Evolutionary conservation across 352 stramenopile genomes (phyloP).

Genomic region (Pythium brachiatum): DNA sequence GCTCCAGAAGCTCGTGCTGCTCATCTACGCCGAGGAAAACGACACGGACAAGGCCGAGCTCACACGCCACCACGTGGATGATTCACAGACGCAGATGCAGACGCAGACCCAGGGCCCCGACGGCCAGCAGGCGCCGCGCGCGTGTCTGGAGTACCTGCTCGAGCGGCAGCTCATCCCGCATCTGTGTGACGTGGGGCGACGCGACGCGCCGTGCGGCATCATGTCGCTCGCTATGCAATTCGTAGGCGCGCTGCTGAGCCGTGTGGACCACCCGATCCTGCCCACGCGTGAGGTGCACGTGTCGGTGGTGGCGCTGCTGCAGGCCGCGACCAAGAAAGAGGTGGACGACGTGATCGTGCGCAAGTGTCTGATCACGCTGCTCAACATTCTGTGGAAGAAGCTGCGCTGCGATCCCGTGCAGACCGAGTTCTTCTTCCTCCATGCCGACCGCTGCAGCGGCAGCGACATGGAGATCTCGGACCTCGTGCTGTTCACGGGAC

Average conservation of each 20-base stretch:
- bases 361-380: conserved; percentile 78
- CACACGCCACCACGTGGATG: conserved; percentile 29
- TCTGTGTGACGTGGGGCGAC: conserved; percentile 66
- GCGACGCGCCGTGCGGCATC: conserved; percentile 74
- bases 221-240: conserved; percentile 87
- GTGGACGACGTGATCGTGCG: conserved; percentile 81
- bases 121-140: conserved; percentile 31
- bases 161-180: conserved; percentile 82
- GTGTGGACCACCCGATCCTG: conserved; percentile 81
- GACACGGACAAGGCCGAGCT: conserved; percentile 69
- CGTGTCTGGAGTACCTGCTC: conserved; percentile 82
- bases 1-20: conserved; percentile 81
- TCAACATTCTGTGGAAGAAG: conserved; percentile 87
- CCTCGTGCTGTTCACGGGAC: conserved; percentile 77
- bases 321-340: conserved; percentile 73
- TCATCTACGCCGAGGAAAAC: conserved; percentile 85
- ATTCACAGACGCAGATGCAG: conserved; percentile 11
- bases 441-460: conserved; percentile 44
- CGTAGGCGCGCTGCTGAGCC: conserved; percentile 70
- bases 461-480: conserved; percentile 51
- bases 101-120: conserved; percentile 27
- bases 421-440: conserved; percentile 86
- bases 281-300: conserved; percentile 80
- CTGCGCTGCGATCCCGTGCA: conserved; percentile 78
- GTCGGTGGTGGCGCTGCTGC: conserved; percentile 76